Evolutionary conservation across 306 rosid species (phyloP), one percentile per base, ranked within the genome.

Genomic region (Prunus dulcis): DNA sequence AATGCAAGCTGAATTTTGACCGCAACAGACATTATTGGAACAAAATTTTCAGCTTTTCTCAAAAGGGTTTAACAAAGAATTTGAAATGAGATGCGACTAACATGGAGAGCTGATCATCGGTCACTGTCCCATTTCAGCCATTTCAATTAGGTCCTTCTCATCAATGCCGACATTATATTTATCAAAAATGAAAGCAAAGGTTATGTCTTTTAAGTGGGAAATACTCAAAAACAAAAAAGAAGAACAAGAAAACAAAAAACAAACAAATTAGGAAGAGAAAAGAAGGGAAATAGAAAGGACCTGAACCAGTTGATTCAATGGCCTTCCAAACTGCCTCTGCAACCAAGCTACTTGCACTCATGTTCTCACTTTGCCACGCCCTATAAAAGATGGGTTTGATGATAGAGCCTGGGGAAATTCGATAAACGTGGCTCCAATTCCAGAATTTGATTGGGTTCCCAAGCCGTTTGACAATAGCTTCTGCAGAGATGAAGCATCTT

Each of bases 1-100:
- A 92, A 86, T 84, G 91, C 75, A 94, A 85, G 58, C 98, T 93
- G 89, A 22, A 74, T 30, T 71, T 45, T 28, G 41, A 19, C 55
- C 61, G 46, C 10, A 27, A 55, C 81, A 79, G 41, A 56, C 23
- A 72, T 14, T 17, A 30, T 38, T 17, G 18, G 22, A 47, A 32
- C 15, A 5, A 55, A 15, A 14, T 1, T 2, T 2, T 22, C 9
- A 23, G 28, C 27, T 18, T 11, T 14, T 6, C 17, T 20, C 17
- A 6, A 2, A 67, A 2, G 25, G 6, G 30, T 13, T 3, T 22
- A 38, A n/a, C 28, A 53, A 18, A 11, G 52, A 72, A 51, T 50
- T 12, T 19, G 68, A 43, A 38, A 43, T n/a, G 78, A 64, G 65
- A 58, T 18, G 61, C n/a, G 38, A 73, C 91, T 83, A 18, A 87